Conservation (phyloP, 805 yeast species). For the Yarrowia sp. region DNA sequence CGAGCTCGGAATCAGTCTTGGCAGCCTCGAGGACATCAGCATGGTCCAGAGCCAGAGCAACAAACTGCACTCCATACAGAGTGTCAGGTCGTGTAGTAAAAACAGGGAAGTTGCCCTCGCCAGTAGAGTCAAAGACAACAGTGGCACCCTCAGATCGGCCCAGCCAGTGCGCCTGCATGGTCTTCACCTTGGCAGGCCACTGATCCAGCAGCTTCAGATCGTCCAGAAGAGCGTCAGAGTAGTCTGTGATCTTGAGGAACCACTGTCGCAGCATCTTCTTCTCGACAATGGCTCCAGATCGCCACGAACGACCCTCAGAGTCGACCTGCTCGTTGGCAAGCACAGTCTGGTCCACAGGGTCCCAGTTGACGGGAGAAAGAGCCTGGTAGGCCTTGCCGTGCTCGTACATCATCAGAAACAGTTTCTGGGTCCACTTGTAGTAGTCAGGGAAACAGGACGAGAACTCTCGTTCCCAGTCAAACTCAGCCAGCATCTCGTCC, state of each 20-base stretch:
- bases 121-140: conserved; percentile 56
- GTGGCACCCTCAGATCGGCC: conserved; percentile 86
- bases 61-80: conserved; percentile 76
- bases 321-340: conserved; percentile 97
- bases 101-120: conserved; percentile 53
- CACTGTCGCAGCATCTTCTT: conserved; percentile 83
- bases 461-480: conserved; percentile 93
- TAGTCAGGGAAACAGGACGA: conserved; percentile 87
- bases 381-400: conserved; percentile 85
- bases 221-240: conserved; percentile 67
- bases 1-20: conserved; percentile 53
- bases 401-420: conserved; percentile 74
- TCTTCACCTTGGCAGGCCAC: conserved; percentile 90
- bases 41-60: conserved; percentile 80
- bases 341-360: conserved; percentile 93
- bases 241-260: conserved; percentile 90
- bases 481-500: conserved; percentile 77
- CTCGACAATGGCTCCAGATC: conserved; percentile 95
- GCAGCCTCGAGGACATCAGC: conserved; percentile 59
- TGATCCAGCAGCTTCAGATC: conserved; percentile 68
- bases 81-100: conserved; percentile 95
- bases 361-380: conserved; percentile 95
- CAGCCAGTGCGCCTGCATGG: conserved; percentile 95
- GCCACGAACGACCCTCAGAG: conserved; percentile 88
- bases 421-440: conserved; percentile 90